phyloP scores from a whole-genome alignment of 768 basidiomycete species.

The Tricholoma saponaceum region DNA sequence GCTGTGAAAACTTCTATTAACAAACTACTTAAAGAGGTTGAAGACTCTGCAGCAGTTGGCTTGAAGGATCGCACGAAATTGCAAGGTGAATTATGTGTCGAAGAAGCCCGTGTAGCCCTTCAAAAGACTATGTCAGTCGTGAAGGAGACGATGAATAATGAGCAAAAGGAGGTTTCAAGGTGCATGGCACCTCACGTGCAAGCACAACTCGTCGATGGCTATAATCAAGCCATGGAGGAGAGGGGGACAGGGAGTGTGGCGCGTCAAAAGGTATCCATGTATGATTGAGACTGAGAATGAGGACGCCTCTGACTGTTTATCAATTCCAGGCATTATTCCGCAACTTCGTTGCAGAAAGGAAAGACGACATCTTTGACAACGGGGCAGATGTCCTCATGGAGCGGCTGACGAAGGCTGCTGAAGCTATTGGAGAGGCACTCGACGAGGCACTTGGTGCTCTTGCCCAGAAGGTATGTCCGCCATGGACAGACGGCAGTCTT shows the following conservation, averaged over 20 bases:
- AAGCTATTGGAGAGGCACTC: constrained; percentile 47
- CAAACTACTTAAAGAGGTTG: constrained; percentile 46
- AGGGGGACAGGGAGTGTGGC: constrained; percentile 53
- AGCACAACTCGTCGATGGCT: constrained; percentile 44
- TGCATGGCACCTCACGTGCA: constrained; percentile 56
- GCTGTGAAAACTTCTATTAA: constrained; percentile 33
- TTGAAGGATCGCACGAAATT: constrained; percentile 47
- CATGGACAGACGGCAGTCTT: constrained; percentile 8
- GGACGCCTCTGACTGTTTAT: background rate
- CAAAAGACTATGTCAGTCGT: constrained; percentile 45
- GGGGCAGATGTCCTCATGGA: constrained; percentile 49
- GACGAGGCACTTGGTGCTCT: constrained; percentile 42
- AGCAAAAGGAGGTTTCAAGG: constrained; percentile 60
- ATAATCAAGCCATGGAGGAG: constrained; percentile 51
- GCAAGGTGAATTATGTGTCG: constrained; percentile 48
- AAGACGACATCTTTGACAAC: constrained; percentile 48
- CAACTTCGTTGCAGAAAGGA: constrained; percentile 35
- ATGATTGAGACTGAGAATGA: background rate
- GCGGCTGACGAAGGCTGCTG: constrained; percentile 40
- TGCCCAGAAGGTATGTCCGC: constrained; percentile 47
- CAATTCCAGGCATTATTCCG: constrained; percentile 43
- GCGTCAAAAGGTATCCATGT: constrained; percentile 47
- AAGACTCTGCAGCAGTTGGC: constrained; percentile 44
- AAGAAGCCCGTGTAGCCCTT: constrained; percentile 48
- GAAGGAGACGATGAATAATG: constrained; percentile 41